phyloP scores from a whole-genome alignment of 2,329 filamentous ascomycete genomes.

The Ascochyta koolunga region DNA sequence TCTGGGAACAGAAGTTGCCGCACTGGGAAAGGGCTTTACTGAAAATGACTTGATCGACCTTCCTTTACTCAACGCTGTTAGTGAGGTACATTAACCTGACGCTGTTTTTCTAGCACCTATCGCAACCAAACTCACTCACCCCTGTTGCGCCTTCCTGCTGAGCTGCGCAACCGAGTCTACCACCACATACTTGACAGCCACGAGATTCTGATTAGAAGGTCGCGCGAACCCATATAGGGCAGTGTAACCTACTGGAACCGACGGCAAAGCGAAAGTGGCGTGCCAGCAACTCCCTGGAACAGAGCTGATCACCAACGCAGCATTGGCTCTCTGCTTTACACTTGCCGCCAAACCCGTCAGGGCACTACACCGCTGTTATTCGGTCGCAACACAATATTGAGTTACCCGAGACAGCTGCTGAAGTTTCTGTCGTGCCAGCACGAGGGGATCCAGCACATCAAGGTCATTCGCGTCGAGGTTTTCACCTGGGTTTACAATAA shows the following conservation, averaged over 20 bases:
- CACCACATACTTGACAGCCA: conserved; percentile 18
- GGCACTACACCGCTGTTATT: background rate
- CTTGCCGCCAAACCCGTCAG: background rate
- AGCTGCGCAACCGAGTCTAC: conserved; percentile 32
- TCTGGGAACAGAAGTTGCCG: conserved; percentile 32
- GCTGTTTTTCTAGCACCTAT: background rate
- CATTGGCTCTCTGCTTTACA: background rate
- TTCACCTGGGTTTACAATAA: background rate
- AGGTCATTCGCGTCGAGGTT: background rate
- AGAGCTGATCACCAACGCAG: background rate
- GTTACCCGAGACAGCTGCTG: background rate
- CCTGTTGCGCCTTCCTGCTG: conserved; percentile 20
- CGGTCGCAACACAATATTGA: background rate
- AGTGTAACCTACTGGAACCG: background rate
- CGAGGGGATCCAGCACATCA: background rate
- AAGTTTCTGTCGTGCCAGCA: background rate
- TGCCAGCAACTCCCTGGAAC: background rate
- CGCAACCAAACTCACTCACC: background rate
- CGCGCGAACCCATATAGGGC: background rate
- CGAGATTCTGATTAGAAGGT: background rate
- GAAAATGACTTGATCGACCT: conserved; percentile 43
- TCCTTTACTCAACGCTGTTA: conserved; percentile 46
- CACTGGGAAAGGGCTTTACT: conserved; percentile 24
- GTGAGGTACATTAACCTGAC: conserved; percentile 43
- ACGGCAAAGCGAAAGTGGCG: background rate